Evolutionary conservation across 495 filamentous ascomycete genomes (phyloP), one percentile per base, ranked within the genome.

Genomic region (Evansstolkia leycettana): DNA sequence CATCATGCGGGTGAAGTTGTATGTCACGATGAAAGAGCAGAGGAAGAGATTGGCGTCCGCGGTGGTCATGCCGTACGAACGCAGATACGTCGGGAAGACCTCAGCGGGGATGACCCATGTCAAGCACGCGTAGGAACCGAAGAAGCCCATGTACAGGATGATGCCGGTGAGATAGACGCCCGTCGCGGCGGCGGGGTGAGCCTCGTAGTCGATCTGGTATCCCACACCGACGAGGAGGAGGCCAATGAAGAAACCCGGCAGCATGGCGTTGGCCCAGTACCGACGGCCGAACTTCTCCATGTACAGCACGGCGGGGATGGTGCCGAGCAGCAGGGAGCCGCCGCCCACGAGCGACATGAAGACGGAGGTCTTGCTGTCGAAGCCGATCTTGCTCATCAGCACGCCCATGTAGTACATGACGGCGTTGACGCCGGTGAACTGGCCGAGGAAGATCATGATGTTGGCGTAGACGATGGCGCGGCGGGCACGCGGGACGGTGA

Each of bases 261-360:
- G 60, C 65, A 73, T 76, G 17, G 59, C 56, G 33, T 67, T 70
- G 17, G 74, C 73, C 73, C 72, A 76, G 60, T 74, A 75, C 6
- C 72, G 67, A 14, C 73, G 69, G 20, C 73, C 73, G 41, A 70
- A 75, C 1, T 52, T 54, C 39, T 78, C 72, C 71, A 78, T 78
- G 42, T 69, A 67, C 39, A 76, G 42, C 30, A 75, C 70, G 4
- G 72, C 72, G 0, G 73, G 73, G 35, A 76, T 67, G 9, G 72
- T 68, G 17, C 71, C 71, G 17, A 78, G 44, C 5, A 76, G 51
- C 1, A 77, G 51, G 0, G 71, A 50, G n/a, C 68, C 73, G 28
- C 75, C 74, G 2, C 73, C 73, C 11, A 78, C 74, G 1, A 79
- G 59, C 4, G 70, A 74, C 73, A 77, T 77, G 56, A 73, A 75